phyloP scores from a whole-genome alignment of 345 rosid genomes.

The Toxicodendron radicans region DNA sequence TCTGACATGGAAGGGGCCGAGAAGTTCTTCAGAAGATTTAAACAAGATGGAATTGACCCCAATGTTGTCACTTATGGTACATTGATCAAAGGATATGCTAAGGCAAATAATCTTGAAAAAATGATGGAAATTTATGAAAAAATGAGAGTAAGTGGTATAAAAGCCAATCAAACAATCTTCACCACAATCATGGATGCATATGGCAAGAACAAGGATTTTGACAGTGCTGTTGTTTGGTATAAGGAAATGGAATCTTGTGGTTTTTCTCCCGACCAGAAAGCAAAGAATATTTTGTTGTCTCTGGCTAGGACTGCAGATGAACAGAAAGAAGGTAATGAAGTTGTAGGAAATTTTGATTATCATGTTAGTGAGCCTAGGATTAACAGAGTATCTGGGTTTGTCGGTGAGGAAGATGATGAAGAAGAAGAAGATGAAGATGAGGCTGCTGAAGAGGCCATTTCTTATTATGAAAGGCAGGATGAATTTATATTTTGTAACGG shows the following conservation, averaged over 20 bases:
- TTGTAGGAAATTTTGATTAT: conserved; percentile 39
- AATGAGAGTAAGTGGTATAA: conserved; percentile 60
- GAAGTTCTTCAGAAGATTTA: conserved; percentile 74
- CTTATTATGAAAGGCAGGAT: conserved; percentile 12
- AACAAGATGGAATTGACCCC: conserved; percentile 67
- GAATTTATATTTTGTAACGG: neutral
- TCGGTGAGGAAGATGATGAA: conserved; percentile 37
- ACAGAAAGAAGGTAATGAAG: conserved; percentile 57
- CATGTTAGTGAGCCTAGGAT: conserved; percentile 20
- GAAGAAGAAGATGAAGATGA: conserved; percentile 17
- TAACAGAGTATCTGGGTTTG: conserved; percentile 28
- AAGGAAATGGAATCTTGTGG: conserved; percentile 81
- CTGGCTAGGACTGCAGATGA: conserved; percentile 73
- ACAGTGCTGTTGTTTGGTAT: conserved; percentile 79
- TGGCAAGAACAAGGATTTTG: conserved; percentile 78
- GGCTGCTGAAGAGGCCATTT: neutral
- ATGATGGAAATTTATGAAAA: conserved; percentile 69
- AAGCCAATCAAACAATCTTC: conserved; percentile 76
- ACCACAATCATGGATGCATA: conserved; percentile 89
- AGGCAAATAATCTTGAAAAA: conserved; percentile 64
- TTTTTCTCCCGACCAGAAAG: conserved; percentile 76
- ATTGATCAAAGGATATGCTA: conserved; percentile 84
- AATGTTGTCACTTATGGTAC: conserved; percentile 79
- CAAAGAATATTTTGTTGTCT: conserved; percentile 80
- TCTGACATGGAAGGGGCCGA: conserved; percentile 95